Conservation (phyloP, 306 rosid species). For the Leucaena leucocephala region DNA sequence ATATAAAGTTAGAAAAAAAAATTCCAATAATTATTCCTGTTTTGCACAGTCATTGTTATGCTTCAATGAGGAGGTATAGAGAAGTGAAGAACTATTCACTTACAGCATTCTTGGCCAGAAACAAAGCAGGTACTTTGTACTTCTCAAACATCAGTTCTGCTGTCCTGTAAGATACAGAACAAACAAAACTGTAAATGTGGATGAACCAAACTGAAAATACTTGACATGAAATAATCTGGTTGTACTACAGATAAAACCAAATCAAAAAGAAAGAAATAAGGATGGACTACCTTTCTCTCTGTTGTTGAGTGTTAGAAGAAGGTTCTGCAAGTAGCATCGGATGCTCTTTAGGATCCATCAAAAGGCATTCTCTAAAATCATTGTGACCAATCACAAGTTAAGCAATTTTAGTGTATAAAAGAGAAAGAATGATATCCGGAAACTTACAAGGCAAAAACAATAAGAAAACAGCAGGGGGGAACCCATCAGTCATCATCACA, state of each 20-base stretch:
- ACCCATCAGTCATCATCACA: neutral
- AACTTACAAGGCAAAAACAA: slow-evolving; percentile 3
- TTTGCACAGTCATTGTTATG: slow-evolving; percentile 11
- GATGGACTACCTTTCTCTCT: slow-evolving; percentile 78
- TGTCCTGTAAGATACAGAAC: slow-evolving; percentile 63
- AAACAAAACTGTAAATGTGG: slow-evolving; percentile 30
- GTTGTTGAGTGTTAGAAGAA: slow-evolving; percentile 83
- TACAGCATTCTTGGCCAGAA: slow-evolving; percentile 98
- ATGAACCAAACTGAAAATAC: slow-evolving; percentile 16
- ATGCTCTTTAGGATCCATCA: slow-evolving; percentile 93
- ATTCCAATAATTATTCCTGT: slow-evolving; percentile 8
- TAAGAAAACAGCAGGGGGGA: slow-evolving; percentile 4
- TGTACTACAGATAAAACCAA: neutral
- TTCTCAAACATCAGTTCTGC: slow-evolving; percentile 97
- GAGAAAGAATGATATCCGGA: neutral
- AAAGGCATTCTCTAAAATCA: slow-evolving; percentile 76
- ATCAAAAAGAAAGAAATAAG: slow-evolving; percentile 10
- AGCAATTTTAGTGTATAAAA: slow-evolving; percentile 18
- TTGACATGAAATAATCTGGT: slow-evolving; percentile 5
- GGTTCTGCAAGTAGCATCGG: slow-evolving; percentile 99
- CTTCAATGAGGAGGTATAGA: slow-evolving; percentile 33
- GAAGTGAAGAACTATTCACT: slow-evolving; percentile 37
- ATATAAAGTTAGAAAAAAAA: slow-evolving; percentile 21
- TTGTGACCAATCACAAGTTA: slow-evolving; percentile 15
- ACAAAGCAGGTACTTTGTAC: slow-evolving; percentile 95